A percentile compares a stretch with the other conserved stretches of the same genome.
These are phyloP conservation scores for Neostapfia colusana DNA, from an alignment of 176 grass and related monocot genomes.

Conservation along the genomic window DNA sequence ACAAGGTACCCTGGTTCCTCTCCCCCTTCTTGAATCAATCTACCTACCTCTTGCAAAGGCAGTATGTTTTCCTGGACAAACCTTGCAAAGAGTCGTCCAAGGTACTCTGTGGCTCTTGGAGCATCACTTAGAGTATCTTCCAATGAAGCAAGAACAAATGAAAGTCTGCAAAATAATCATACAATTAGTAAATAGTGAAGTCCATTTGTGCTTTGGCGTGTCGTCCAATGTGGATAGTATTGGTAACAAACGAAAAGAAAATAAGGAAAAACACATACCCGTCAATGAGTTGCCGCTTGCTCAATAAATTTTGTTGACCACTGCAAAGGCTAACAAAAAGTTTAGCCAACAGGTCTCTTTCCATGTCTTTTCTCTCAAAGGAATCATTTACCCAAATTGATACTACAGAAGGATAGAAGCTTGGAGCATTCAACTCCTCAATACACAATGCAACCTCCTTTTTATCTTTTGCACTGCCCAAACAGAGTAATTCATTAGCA, in stretches of 20 bases:
- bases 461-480: slow-evolving; percentile 83
- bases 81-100: slow-evolving; percentile 70
- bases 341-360: slow-evolving; percentile 80
- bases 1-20: slow-evolving; percentile 68
- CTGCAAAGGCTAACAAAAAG: slow-evolving; percentile 82
- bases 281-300: slow-evolving; percentile 59
- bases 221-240: not conserved
- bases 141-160: slow-evolving; percentile 60
- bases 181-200: slow-evolving; percentile 1
- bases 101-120: slow-evolving; percentile 78
- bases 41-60: slow-evolving; percentile 63
- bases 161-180: slow-evolving; percentile 51
- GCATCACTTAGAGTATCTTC: slow-evolving; percentile 94
- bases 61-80: slow-evolving; percentile 66
- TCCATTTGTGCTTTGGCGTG: not conserved
- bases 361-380: slow-evolving; percentile 85
- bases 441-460: slow-evolving; percentile 82
- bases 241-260: not conserved
- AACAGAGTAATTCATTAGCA: slow-evolving; percentile 36
- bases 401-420: slow-evolving; percentile 73
- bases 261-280: slow-evolving; percentile 56
- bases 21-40: slow-evolving; percentile 68
- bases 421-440: slow-evolving; percentile 87
- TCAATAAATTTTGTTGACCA: slow-evolving; percentile 58
- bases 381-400: slow-evolving; percentile 93